phyloP scores from a whole-genome alignment of 73 alveolate species.

The Paramecium primaurelia region DNA sequence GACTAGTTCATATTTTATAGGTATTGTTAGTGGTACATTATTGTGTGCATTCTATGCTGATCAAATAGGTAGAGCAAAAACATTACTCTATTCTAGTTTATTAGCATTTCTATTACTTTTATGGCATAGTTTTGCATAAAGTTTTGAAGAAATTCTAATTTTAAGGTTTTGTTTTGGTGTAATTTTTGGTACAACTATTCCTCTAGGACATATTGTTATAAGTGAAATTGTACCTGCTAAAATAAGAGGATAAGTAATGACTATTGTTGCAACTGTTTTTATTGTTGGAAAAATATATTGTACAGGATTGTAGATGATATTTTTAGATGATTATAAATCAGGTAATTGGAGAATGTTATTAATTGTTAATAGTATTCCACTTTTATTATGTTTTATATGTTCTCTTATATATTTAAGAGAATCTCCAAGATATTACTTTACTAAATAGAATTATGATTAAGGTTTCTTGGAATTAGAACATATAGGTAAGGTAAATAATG shows the following conservation, averaged over 20 bases:
- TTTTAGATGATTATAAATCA: neutral
- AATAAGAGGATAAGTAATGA: neutral
- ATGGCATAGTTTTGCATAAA: slow-evolving; percentile 2
- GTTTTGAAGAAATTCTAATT: neutral
- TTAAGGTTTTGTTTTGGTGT: neutral
- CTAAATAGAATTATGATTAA: neutral
- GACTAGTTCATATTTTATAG: neutral
- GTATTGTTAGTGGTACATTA: neutral
- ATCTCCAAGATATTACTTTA: slow-evolving; percentile 22
- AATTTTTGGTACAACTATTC: slow-evolving; percentile 11
- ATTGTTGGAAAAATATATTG: neutral
- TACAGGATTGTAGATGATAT: neutral
- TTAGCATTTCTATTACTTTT: neutral
- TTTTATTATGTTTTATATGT: neutral
- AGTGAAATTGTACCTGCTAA: neutral
- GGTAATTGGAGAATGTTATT: slow-evolving; percentile 28
- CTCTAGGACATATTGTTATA: slow-evolving; percentile 8
- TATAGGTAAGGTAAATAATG: neutral
- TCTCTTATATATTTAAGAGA: neutral
- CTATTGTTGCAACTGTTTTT: neutral
- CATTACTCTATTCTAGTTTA: neutral
- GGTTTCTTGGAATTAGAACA: neutral
- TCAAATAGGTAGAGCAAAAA: neutral
- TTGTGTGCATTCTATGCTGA: neutral
- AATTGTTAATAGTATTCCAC: neutral